These are phyloP conservation scores for Geotrichum histeridarum DNA, from an alignment of 1,139 yeast species.

Conservation along the genomic window DNA sequence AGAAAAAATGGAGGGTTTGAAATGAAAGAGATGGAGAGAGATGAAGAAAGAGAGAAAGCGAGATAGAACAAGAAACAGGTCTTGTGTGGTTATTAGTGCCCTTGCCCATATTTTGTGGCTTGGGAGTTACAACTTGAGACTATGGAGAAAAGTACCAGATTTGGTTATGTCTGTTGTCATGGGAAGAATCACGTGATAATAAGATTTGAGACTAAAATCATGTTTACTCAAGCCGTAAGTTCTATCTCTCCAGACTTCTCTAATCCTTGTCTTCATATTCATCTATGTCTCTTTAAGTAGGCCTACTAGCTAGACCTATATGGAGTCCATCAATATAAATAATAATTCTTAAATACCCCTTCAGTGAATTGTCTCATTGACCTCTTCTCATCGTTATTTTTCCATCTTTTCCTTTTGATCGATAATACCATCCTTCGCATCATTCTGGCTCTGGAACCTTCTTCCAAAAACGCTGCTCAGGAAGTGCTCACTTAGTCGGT, in stretches of 20 bases:
- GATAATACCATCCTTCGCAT: conserved; percentile 17
- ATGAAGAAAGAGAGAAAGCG: background rate
- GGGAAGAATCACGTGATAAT: background rate
- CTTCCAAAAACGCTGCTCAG: conserved; percentile 31
- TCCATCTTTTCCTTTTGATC: conserved; percentile 10
- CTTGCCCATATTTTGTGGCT: background rate
- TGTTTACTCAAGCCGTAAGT: too few species aligned
- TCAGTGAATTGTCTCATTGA: background rate
- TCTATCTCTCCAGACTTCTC: too few species aligned
- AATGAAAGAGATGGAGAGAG: background rate
- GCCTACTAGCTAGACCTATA: background rate
- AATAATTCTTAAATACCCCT: background rate
- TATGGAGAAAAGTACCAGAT: too few species aligned
- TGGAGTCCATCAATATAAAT: background rate
- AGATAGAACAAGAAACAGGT: background rate
- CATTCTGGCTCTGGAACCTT: conserved; percentile 10
- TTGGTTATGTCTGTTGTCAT: background rate
- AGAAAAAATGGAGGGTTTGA: background rate
- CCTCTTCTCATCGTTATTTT: background rate
- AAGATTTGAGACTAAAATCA: background rate
- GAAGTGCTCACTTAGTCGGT: conserved; percentile 30
- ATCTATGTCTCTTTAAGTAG: too few species aligned
- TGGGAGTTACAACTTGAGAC: background rate
- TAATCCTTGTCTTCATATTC: too few species aligned
- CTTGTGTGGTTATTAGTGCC: background rate